phyloP scores from a whole-genome alignment of 495 filamentous ascomycete species.

The Xylaria castorea region DNA sequence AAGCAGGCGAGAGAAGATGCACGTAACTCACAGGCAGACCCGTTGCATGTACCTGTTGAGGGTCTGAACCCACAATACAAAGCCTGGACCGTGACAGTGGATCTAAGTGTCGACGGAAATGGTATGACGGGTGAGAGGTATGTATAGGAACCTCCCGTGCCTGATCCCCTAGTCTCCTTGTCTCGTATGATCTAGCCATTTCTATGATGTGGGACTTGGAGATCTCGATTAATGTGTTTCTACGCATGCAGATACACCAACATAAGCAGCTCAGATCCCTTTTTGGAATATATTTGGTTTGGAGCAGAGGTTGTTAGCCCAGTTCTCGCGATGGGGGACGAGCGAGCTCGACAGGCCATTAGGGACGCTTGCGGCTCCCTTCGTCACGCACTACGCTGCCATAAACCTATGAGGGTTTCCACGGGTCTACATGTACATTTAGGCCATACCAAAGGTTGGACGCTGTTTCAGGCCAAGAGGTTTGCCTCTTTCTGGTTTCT shows the following conservation, averaged over 20 bases:
- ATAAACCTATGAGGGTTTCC: slow-evolving; percentile 35
- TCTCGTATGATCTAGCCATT: not conserved
- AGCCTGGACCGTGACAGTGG: slow-evolving; percentile 29
- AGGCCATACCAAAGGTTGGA: slow-evolving; percentile 35
- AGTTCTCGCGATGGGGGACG: not conserved
- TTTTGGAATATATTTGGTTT: slow-evolving; percentile 26
- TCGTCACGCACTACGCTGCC: slow-evolving; percentile 30
- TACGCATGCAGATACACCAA: not conserved
- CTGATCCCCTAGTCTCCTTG: not conserved
- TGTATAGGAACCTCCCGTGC: not conserved
- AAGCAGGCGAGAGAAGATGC: slow-evolving; percentile 16
- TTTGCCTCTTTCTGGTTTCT: slow-evolving; percentile 34
- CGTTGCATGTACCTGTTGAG: slow-evolving; percentile 19
- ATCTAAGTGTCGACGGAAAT: slow-evolving; percentile 27
- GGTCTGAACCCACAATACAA: slow-evolving; percentile 21
- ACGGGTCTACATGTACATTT: slow-evolving; percentile 35
- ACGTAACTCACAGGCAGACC: slow-evolving; percentile 19
- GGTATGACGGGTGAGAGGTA: slow-evolving; percentile 17
- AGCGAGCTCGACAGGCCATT: slow-evolving; percentile 4
- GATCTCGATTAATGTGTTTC: not conserved
- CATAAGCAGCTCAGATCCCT: not conserved
- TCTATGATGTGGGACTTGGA: not conserved
- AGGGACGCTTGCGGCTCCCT: slow-evolving; percentile 26
- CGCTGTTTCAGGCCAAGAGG: slow-evolving; percentile 31
- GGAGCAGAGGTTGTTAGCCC: slow-evolving; percentile 37